Conservation (phyloP, 106 monocot species). For the Platanthera guangdongensis region DNA sequence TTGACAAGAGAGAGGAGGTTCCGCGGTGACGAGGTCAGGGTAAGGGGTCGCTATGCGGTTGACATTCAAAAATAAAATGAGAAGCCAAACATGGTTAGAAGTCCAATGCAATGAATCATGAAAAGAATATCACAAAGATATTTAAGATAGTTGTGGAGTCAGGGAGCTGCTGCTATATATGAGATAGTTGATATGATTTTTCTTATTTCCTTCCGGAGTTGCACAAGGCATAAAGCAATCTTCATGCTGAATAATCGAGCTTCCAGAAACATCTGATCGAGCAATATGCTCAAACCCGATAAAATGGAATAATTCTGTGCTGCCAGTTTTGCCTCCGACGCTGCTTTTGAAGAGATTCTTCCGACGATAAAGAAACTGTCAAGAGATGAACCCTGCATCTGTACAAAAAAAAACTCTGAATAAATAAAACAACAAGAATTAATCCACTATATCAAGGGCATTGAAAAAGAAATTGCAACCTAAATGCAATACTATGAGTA, state of each 20-base stretch:
- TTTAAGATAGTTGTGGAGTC: too few relatives aligned
- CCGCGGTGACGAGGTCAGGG: too few relatives aligned
- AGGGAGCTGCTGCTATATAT: too few relatives aligned
- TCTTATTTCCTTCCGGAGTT: slow-evolving; percentile 22
- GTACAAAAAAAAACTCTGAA: background rate
- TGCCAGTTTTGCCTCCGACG: slow-evolving; percentile 38
- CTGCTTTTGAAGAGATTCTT: slow-evolving; percentile 66
- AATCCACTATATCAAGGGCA: background rate
- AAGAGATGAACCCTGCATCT: slow-evolving; percentile 62
- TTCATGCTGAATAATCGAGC: slow-evolving; percentile 55
- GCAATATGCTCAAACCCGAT: slow-evolving; percentile 20
- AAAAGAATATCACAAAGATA: too few relatives aligned
- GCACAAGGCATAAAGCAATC: slow-evolving; percentile 49
- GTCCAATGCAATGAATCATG: too few relatives aligned
- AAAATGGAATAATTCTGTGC: slow-evolving; percentile 19
- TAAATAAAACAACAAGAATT: background rate
- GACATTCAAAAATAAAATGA: too few relatives aligned
- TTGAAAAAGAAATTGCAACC: background rate
- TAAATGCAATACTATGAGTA: too few relatives aligned
- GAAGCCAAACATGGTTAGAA: too few relatives aligned
- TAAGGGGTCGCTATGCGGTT: too few relatives aligned
- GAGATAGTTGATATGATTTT: too few relatives aligned
- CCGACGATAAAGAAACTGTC: slow-evolving; percentile 71
- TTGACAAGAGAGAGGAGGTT: too few relatives aligned
- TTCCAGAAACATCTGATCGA: slow-evolving; percentile 53